A percentile compares a stretch with the other conserved stretches of the same genome.
Evolutionary conservation across 2,329 filamentous ascomycete genomes (phyloP).

Genomic region (Phialophora verrucosa): DNA sequence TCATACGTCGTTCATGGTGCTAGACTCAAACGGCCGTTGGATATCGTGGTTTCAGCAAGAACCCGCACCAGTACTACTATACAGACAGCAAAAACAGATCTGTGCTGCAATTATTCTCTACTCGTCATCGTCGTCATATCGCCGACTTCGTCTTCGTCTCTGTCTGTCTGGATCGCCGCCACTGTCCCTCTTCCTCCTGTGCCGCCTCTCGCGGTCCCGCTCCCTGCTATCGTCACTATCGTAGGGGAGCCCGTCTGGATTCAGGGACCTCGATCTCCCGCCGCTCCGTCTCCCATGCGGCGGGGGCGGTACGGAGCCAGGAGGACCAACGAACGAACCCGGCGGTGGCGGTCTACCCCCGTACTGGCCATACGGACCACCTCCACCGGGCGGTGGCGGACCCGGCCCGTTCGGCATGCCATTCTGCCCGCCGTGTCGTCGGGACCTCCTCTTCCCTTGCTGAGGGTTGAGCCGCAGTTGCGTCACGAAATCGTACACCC

Average conservation of each 20-base stretch:
- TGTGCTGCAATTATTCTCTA: not conserved
- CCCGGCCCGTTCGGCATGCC: constrained; percentile 10
- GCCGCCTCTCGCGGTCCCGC: constrained; percentile 8
- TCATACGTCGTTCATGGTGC: too few species aligned
- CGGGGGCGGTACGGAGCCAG: not conserved
- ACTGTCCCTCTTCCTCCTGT: constrained; percentile 19
- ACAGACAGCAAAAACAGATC: not conserved
- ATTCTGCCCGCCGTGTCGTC: constrained; percentile 21
- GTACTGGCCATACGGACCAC: constrained; percentile 10
- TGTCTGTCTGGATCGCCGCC: constrained; percentile 27
- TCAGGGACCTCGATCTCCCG: constrained; percentile 8
- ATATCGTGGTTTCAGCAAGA: too few species aligned
- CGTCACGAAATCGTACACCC: constrained; percentile 35
- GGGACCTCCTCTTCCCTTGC: constrained; percentile 32
- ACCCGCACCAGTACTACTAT: too few species aligned
- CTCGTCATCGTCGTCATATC: constrained; percentile 27
- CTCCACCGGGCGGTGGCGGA: constrained; percentile 5
- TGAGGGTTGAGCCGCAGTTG: constrained; percentile 25
- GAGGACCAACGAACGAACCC: constrained; percentile 15
- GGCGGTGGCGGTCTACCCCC: constrained; percentile 6
- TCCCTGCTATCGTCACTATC: constrained; percentile 15
- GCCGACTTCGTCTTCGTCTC: constrained; percentile 26
- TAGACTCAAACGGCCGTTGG: too few species aligned
- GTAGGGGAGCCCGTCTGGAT: constrained; percentile 7
- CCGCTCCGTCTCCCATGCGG: not conserved